Base-by-base conservation (phyloP, 495 filamentous ascomycete species). In the Annulohypoxylon stygium region DNA sequence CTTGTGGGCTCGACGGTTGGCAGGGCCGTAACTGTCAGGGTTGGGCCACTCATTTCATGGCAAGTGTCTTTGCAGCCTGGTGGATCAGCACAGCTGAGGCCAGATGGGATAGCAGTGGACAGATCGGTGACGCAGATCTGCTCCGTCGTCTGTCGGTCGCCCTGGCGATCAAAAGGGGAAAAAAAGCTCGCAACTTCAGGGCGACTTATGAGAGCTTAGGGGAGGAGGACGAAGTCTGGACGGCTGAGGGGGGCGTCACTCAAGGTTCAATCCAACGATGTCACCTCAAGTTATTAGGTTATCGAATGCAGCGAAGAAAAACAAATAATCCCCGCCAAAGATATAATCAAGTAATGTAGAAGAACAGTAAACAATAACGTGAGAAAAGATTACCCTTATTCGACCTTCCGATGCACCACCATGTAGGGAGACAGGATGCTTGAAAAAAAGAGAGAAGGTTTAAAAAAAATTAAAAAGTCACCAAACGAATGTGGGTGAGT, bases 21-120 rank as follows among this genome's bases (percentile, higher is more conserved):
- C 69, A 76, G 54, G 62, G 60, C 77, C 75, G 81, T 79, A 76
- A 79, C 79, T 71, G 81, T 78, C 76, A 82, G 65, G 47, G 78
- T 81, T 60, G 80, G 62, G 33, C 82, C 82, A 75, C 74, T 81
- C 84, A 86, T 86, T 75, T 80, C 83, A 85, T 84, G 79, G 79
- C 83, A 76, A 59, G 76, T 71, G 63, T 67, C 67, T 67, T 48
- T 69, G 64, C 64, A 75, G 63, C 43, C 57, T 25, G 54, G 73
- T 75, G 73, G 73, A 72, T 61, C 69, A 72, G 69, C 50, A 65
- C 60, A 75, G 68, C 67, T 63, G 63, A 72, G 67, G 69, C 69
- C 53, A 61, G 65, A 65, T 33, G 30, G 47, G 67, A 59, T 63
- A 39, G 25, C 37, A 65, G 14, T 54, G 57, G 51, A 57, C 48